Base-by-base conservation (phyloP, 352 stramenopile genomes). In the Phytopythium delawarense region DNA sequence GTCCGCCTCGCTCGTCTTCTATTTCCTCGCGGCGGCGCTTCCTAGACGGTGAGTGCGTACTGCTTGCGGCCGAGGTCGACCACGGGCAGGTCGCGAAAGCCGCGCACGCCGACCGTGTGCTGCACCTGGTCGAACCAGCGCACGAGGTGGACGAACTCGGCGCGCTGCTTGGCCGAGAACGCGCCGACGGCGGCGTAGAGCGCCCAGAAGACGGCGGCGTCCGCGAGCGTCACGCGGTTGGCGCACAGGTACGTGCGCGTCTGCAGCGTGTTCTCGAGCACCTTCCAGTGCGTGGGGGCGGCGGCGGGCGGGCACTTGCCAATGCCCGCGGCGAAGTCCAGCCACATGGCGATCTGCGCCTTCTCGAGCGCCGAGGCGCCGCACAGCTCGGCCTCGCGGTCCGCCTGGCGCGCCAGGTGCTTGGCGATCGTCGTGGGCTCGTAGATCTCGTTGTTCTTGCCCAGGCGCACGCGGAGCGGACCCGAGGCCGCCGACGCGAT, bases 51-150 rank as follows among this genome's bases (percentile, higher is more conserved):
- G 70, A 91, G 80, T 57, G 80, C 76, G 67, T 78, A 69, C 63
- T 79, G 75, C 57, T 79, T 72, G 51, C 46, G 64, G 51, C 62
- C 55, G 52, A 94, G 45, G 46, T 81, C 67, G 58, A 94, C 45
- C 62, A 94, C 62, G 35, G 89, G 81, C 46, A 89, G 68, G 65
- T 80, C 72, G n/a, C 70, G 76, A 88, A 94, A 94, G 53, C 86
- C 86, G 21, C 78, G 84, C 52, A 94, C 81, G 64, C 86, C 86
- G 50, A 73, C 84, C 59, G 86, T 92, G 79, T 92, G 83, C 67
- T 94, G 86, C 46, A 94, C 65, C 71, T 94, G 86, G 72, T 94
- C 81, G 60, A 94, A 94, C 86, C 86, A 94, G 69, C 86, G 86
- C 65, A 79, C 71, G 48, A 94, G 65, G 70, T 84, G 86, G 28